Base-by-base conservation (phyloP, 768 basidiomycete species). In the Mycena capillaripes region DNA sequence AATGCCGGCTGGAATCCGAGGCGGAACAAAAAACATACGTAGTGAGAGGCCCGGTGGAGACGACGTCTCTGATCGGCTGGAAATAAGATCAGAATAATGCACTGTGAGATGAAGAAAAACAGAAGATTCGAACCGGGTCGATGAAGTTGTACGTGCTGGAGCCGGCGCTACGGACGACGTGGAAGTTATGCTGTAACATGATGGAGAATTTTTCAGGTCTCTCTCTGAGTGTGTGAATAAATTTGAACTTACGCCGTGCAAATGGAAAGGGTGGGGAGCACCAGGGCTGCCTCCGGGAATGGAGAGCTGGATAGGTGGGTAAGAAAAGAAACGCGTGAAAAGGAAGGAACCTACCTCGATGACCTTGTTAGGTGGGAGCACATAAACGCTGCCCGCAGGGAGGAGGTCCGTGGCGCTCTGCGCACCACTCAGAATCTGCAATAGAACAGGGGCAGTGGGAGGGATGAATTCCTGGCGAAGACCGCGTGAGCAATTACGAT, bases 351-450 rank as follows among this genome's bases (percentile, higher is more conserved):
- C 21, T 53, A 66, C 48, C 58, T 88, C 86, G 72, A 88, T 80
- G 25, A 81, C 77, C 57, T 84, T 79, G 72, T 87, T 84, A 27
- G 74, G 65, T 0, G 84, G 84, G 9, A 88, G 77, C 16, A 78
- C 65, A 57, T 83, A 85, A 7, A 86, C 80, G 14, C 81, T 77
- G 19, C 83, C 84, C 10, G 77, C 40, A 2, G 82, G 78, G 5
- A 83, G 79, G 11, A 82, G 72, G 30, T 80, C 78, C 10, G 78
- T 65, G 9, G 86, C 83, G 32, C 73, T 67, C 44, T 76, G 78
- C 19, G 81, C 80, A 29, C 87, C 86, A 55, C 81, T 84, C 57
- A 87, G 59, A 10, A 87, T 86, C 66, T 88, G 86, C 42, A 87
- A 75, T 6, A 88, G 77, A 2, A 86, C 87, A 3, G 86, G 87